Conservation (phyloP, 2,329 filamentous ascomycete species). For the Aureobasidium musti region DNA sequence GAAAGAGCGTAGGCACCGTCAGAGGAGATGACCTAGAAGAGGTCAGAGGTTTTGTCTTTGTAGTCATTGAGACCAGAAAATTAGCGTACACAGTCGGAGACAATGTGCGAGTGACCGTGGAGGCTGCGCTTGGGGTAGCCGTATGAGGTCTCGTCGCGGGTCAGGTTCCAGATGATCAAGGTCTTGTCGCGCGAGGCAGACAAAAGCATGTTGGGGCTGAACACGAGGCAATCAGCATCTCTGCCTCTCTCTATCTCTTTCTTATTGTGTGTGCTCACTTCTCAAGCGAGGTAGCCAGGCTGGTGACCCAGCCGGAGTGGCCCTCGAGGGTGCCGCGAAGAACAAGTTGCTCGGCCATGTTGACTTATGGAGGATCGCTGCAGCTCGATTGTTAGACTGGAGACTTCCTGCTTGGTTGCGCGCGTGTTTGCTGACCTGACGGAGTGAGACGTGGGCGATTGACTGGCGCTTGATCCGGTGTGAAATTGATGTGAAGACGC, state of each 20-base stretch:
- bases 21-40: constrained; percentile 89
- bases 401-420: constrained; percentile 4
- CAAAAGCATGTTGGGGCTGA: constrained; percentile 98
- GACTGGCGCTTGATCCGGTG: constrained; percentile 21
- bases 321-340: constrained; percentile 60
- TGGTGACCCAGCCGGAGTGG: constrained; percentile 99
- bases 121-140: constrained; percentile 99
- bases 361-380: constrained; percentile 29
- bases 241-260: constrained; percentile 30
- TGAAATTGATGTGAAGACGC: not conserved
- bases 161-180: constrained; percentile 99
- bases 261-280: constrained; percentile 65
- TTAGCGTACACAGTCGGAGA: constrained; percentile 96
- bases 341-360: constrained; percentile 48
- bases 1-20: constrained; percentile 99
- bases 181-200: constrained; percentile 97
- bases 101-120: constrained; percentile 98
- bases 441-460: constrained; percentile 29
- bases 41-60: constrained; percentile 13
- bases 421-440: constrained; percentile 27
- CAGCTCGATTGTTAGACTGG: constrained; percentile 13
- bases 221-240: constrained; percentile 39
- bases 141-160: constrained; percentile 96
- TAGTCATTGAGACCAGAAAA: not conserved
- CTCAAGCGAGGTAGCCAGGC: constrained; percentile 97